Conservation (phyloP, 257 asterid genomes). For the Solanum boliviense region DNA sequence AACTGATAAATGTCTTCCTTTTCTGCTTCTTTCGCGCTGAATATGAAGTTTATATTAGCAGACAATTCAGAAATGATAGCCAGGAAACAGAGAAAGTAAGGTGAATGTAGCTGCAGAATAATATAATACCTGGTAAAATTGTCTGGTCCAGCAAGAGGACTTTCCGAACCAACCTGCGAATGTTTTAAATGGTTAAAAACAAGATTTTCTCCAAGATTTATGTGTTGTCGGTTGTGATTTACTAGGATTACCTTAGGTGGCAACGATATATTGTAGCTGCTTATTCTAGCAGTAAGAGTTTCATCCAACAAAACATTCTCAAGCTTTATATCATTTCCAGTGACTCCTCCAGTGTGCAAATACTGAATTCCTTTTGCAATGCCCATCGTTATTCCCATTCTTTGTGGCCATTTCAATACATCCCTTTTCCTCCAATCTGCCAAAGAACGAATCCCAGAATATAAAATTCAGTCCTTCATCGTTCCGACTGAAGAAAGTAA, state of each 20-base stretch:
- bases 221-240: neutral
- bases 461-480: neutral
- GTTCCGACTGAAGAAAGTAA: neutral
- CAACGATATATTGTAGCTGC: constrained; percentile 64
- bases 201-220: neutral
- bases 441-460: neutral
- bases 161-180: constrained; percentile 53
- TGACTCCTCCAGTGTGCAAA: constrained; percentile 67
- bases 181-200: neutral
- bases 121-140: constrained; percentile 20
- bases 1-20: constrained; percentile 71
- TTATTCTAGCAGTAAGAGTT: constrained; percentile 59
- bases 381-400: constrained; percentile 73
- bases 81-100: neutral
- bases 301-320: constrained; percentile 74
- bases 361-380: constrained; percentile 83
- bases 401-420: constrained; percentile 86
- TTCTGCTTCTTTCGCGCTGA: constrained; percentile 43
- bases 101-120: neutral
- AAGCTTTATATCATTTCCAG: constrained; percentile 65
- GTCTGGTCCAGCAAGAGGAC: constrained; percentile 45
- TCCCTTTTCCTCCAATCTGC: constrained; percentile 89
- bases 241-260: constrained; percentile 52
- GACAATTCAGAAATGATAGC: neutral
- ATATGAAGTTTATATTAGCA: neutral